Evolutionary conservation across 306 rosid genomes (phyloP), one percentile per base, ranked within the genome.

Genomic region (Quercus rubra): DNA sequence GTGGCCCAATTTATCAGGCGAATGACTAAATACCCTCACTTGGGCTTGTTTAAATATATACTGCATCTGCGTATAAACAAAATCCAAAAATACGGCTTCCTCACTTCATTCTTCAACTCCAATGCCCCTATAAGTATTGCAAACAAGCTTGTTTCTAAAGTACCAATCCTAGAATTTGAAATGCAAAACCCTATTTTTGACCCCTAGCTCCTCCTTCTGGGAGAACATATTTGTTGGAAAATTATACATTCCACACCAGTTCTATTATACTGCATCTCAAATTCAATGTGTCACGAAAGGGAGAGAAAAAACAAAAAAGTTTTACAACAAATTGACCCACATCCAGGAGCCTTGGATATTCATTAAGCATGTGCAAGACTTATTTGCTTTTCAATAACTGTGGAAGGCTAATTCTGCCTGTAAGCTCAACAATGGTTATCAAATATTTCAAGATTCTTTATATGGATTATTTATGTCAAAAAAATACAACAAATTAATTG

Each of bases 391-490:
- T 28, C 18, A 30, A 41, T 30, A 14, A 1, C n/a, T 28, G 38
- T 28, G 35, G n/a, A 63, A 63, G 41, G 70, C 15, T 63, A 28
- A 63, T 63, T 63, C 19, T 27, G 18, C 70, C n/a, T 8, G 46
- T 41, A 41, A 63, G 70, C 43, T 63, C 41, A 63, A 28, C 41
- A 21, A 63, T 63, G 41, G 58, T 55, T 75, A 69, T 78, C 74
- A 46, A 73, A 81, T 12, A 49, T 20, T 8, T 55, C 58, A 71
- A 76, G 73, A 61, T 19, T 72, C 41, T 55, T 61, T 15, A 70
- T 55, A 74, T 18, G 33, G 64, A 84, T 71, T 71, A 20, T 59
- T 75, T 46, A 64, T 12, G 31, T 5, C 66, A 80, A 63, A 64
- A 70, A 73, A 70, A 62, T 19, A 23, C 23, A 23, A n/a, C n/a